Evolutionary conservation across 129 eudicot species (phyloP), one percentile per base, ranked within the genome.

Genomic region (Solidago caesia): DNA sequence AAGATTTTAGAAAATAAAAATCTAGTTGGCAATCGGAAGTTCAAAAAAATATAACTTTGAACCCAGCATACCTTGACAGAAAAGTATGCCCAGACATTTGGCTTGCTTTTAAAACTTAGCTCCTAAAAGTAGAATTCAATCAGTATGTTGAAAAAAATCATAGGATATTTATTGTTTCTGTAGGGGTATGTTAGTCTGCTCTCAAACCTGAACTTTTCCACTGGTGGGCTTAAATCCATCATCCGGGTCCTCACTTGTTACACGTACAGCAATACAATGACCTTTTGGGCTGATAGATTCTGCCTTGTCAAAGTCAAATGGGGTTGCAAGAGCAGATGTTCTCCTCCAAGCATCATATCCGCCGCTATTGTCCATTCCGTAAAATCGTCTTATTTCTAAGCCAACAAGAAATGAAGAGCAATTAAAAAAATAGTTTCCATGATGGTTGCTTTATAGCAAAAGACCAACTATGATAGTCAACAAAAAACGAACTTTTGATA

Each of bases 251-350:
- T 95, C 99, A 81, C 99, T 95, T 56, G 99, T 95, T 44, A 95
- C 99, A 70, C 99, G 99, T n/a, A 91, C 99, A 70, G 99, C 99
- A 39, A 95, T 92, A 78, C 99, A 95, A 43, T 95, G 99, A 82
- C 99, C 99, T 78, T 87, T 95, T 46, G 99, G 99, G 72, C 84
- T 89, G n/a, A 77, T 78, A 8, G 99, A 91, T 74, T 89, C 88
- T 67, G 96, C 99, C 79, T 82, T 75, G 67, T 95, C 97, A 79
- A 95, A 95, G 79, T 95, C 94, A 70, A 95, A 95, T 16, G 99
- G 80, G 33, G 94, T 85, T 56, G 99, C 97, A 80, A 72, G 78
- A 61, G 68, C 72, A 5, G 96, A 95, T 66, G 97, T 95, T 81
- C 39, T 82, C 78, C 90, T 95, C 99, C 99, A 95, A 73, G 97